Evolutionary conservation across 2,329 filamentous ascomycete genomes (phyloP).

Genomic region (Didymella keratinophila): DNA sequence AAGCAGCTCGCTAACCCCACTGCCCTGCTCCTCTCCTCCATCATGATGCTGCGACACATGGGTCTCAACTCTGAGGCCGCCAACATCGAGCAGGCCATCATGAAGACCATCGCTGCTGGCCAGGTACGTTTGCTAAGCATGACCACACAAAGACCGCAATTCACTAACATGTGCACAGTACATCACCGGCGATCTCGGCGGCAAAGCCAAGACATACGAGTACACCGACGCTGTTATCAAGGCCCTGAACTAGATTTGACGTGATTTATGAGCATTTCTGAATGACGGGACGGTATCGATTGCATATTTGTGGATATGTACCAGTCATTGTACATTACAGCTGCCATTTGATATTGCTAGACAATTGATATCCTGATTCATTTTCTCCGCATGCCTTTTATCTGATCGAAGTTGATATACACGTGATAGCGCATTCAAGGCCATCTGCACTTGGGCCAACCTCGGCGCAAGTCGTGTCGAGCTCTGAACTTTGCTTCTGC

Average conservation of each 20-base stretch:
- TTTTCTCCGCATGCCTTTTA: slow-evolving; percentile 26
- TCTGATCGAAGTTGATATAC: slow-evolving; percentile 21
- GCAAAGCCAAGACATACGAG: slow-evolving; percentile 94
- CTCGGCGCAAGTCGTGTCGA: slow-evolving; percentile 22
- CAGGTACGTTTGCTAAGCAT: slow-evolving; percentile 64
- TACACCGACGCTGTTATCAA: slow-evolving; percentile 92
- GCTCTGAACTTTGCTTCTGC: slow-evolving; percentile 7
- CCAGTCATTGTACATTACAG: slow-evolving; percentile 49
- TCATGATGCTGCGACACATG: slow-evolving; percentile 99
- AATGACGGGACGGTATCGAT: slow-evolving; percentile 40
- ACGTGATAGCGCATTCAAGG: slow-evolving; percentile 18
- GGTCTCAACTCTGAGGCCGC: slow-evolving; percentile 81
- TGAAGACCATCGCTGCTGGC: slow-evolving; percentile 93
- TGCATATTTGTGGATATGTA: slow-evolving; percentile 51
- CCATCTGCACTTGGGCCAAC: slow-evolving; percentile 2
- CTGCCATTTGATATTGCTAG: slow-evolving; percentile 38
- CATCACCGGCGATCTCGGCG: slow-evolving; percentile 94
- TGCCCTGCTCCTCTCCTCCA: slow-evolving; percentile 89
- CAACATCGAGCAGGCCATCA: slow-evolving; percentile 93
- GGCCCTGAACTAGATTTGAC: slow-evolving; percentile 56
- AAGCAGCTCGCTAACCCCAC: slow-evolving; percentile 97
- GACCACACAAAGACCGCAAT: neutral
- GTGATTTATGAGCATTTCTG: slow-evolving; percentile 37
- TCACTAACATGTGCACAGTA: slow-evolving; percentile 54
- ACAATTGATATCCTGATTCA: slow-evolving; percentile 24